Conservation (phyloP, 2,329 filamentous ascomycete genomes). For the Penicillium sp. region DNA sequence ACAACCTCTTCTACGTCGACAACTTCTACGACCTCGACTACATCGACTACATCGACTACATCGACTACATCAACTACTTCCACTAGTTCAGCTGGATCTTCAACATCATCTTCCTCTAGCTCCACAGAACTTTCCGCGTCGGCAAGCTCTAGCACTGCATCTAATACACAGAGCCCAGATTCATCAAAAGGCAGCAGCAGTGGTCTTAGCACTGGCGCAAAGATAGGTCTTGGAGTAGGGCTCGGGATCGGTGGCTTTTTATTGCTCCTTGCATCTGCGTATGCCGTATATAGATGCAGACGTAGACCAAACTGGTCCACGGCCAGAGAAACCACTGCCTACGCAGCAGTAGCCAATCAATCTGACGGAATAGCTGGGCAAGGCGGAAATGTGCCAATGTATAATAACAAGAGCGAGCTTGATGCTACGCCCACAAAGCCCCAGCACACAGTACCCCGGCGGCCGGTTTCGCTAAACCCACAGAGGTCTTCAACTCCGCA, state of each 20-base stretch:
- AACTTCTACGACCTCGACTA: neutral
- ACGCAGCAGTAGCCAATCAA: neutral
- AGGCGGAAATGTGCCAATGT: neutral
- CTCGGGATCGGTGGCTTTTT: neutral
- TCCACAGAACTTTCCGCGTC: too few relatives aligned
- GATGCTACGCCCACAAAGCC: neutral
- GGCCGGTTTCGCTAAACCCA: neutral
- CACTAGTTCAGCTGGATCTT: neutral
- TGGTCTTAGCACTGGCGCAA: neutral
- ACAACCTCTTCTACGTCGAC: neutral
- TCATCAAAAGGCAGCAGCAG: neutral
- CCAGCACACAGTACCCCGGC: neutral
- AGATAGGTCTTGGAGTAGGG: neutral
- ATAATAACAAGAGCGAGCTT: neutral
- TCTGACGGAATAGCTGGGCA: neutral
- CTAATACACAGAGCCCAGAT: too few relatives aligned
- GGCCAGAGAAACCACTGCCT: neutral
- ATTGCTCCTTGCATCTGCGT: neutral
- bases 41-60: neutral
- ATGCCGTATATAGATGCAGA: neutral
- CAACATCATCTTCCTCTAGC: too few relatives aligned
- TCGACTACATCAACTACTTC: neutral
- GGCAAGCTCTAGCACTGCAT: too few relatives aligned
- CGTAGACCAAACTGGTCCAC: neutral
- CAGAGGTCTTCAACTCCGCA: neutral